Base-by-base conservation (phyloP, 2,329 filamentous ascomycete genomes). In the Talaromyces atroroseus region DNA sequence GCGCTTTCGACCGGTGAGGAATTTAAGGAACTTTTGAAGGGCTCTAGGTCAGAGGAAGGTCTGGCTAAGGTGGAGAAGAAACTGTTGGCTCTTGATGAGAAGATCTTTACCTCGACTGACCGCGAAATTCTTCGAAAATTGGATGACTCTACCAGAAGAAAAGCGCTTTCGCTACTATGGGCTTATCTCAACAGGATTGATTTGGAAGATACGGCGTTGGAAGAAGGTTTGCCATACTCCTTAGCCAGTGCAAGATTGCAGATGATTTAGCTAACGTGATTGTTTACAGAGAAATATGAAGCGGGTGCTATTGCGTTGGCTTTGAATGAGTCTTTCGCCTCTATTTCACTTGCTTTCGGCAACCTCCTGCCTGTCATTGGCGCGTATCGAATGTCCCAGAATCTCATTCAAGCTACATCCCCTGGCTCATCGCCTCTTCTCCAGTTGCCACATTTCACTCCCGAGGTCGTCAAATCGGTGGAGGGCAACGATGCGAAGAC, bases 131-230 rank as follows among this genome's bases (percentile, higher is more conserved):
- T 99, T 7, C 84, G 90, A 67, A 84, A 91, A 62, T 74, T 96
- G 58, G 94, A 97, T 50, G 87, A 88, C 62, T 85, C 87, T 40
- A 81, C 84, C 23, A 86, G 89, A 63, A 83, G 94, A 67, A 97
- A 97, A 79, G 87, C 90, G 7, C 79, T 97, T 46, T 90, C 88
- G 51, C 80, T 99, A 56, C 80, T 99, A 16, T 99, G 95, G 94
- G 92, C 94, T 44, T 97, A 99, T 71, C 82, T 97, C 49, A 90
- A 89, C 59, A 88, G 94, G 48, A 80, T 95, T 55, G 90, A 96
- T 66, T 82, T 99, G 23, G 87, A 88, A 45, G 91, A 96, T 66
- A 73, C 82, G 53, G 79, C 81, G 32, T 80, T 96, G 54, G 87
- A 95, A 66, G 85, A 86, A 69, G 85, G 76, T 73, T 63, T 57